These are phyloP conservation scores for Zygosaccharomyces kombuchaensis DNA, from an alignment of 805 yeast genomes.

Conservation along the genomic window DNA sequence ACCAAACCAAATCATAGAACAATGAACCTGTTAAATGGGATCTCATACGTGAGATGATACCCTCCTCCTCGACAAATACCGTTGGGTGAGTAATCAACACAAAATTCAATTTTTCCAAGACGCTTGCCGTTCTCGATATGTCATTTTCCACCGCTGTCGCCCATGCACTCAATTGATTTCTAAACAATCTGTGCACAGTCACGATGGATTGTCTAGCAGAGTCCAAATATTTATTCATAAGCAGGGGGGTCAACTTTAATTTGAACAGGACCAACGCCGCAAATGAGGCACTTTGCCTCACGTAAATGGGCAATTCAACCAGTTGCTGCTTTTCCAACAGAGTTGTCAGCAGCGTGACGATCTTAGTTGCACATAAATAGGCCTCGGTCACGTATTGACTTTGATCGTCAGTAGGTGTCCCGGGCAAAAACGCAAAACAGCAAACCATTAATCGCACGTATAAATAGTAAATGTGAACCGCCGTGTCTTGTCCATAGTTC, in stretches of 20 bases:
- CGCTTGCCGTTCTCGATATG: conserved; percentile 85
- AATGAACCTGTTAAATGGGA: conserved; percentile 88
- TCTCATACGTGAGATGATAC: conserved; percentile 81
- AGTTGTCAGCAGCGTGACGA: conserved; percentile 71
- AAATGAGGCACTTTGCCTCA: conserved; percentile 80
- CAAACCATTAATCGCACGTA: conserved; percentile 79
- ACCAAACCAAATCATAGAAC: conserved; percentile 89
- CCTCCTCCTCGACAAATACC: conserved; percentile 63
- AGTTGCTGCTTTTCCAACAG: conserved; percentile 63
- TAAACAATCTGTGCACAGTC: conserved; percentile 79
- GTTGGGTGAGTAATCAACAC: conserved; percentile 86
- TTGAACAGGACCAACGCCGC: conserved; percentile 77
- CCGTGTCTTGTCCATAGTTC: conserved; percentile 57
- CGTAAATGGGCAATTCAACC: conserved; percentile 80
- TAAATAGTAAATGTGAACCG: conserved; percentile 71
- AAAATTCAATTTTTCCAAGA: conserved; percentile 80
- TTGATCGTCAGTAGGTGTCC: conserved; percentile 82
- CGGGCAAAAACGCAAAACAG: conserved; percentile 87
- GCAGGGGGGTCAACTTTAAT: conserved; percentile 70
- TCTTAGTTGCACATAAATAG: conserved; percentile 72
- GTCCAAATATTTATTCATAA: conserved; percentile 65
- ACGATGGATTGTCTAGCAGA: conserved; percentile 91
- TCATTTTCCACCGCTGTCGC: conserved; percentile 78
- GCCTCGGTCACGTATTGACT: conserved; percentile 79
- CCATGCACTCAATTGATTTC: conserved; percentile 91